A percentile compares a stretch with the other conserved stretches of the same genome.
Conservation (phyloP, 805 yeast species). For the Cyberlindnera subsufficiens region DNA sequence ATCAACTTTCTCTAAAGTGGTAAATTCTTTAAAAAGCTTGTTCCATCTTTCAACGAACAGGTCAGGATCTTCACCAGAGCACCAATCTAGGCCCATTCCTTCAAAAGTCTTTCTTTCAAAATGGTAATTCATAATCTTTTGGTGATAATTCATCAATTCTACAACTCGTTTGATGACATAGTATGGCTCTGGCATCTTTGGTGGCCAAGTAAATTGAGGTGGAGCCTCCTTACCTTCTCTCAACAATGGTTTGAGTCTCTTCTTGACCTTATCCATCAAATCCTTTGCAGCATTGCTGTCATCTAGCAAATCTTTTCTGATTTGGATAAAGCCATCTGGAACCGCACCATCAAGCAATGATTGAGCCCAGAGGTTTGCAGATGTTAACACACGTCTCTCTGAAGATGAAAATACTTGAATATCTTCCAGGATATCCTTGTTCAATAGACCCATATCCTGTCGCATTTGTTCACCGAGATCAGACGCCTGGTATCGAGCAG, state of each 20-base stretch:
- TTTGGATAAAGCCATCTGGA: constrained; percentile 72
- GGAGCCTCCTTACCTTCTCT: constrained; percentile 97
- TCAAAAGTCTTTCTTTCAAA: constrained; percentile 48
- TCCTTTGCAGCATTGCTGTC: constrained; percentile 98
- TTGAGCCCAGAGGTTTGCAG: constrained; percentile 82
- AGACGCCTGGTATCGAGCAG: constrained; percentile 88
- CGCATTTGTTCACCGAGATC: constrained; percentile 96
- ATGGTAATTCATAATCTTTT: constrained; percentile 75
- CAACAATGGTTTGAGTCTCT: constrained; percentile 87
- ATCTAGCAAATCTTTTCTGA: constrained; percentile 86
- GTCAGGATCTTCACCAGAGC: constrained; percentile 92
- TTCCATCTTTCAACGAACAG: constrained; percentile 96
- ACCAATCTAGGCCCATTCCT: constrained; percentile 77
- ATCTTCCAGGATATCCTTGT: constrained; percentile 77
- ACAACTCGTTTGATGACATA: constrained; percentile 90
- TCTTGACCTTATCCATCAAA: constrained; percentile 95
- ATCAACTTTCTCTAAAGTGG: constrained; percentile 90
- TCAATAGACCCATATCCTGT: constrained; percentile 82
- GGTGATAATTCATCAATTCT: constrained; percentile 90
- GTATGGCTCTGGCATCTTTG: constrained; percentile 96
- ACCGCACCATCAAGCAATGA: constrained; percentile 58
- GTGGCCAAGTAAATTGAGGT: constrained; percentile 97
- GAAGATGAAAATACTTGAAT: constrained; percentile 87
- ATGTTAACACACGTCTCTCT: constrained; percentile 89
- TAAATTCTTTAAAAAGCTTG: constrained; percentile 86